Conservation (phyloP, 306 rosid genomes). For the Rubus parviflorus region DNA sequence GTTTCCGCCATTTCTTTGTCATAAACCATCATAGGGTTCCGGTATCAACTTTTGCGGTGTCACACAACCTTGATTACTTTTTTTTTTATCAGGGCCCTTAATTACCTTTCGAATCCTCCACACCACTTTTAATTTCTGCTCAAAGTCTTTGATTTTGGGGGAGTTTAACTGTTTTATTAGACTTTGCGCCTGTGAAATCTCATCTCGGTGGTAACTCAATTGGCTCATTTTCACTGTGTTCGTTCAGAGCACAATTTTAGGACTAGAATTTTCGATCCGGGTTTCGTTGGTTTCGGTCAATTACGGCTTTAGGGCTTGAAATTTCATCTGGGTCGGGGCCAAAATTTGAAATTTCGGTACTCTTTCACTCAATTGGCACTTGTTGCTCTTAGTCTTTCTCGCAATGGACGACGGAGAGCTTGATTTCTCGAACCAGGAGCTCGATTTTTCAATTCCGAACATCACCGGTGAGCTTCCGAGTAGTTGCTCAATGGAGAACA, state of each 20-base stretch:
- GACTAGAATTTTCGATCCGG: slow-evolving; percentile 8
- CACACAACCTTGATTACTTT: no score
- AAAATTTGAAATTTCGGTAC: neutral
- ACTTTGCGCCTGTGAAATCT: neutral
- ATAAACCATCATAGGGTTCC: neutral
- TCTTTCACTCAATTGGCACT: slow-evolving; percentile 9
- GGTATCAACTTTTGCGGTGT: no score
- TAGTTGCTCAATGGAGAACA: slow-evolving; percentile 81
- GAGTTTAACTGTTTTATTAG: neutral
- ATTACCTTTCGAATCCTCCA: slow-evolving; percentile 1
- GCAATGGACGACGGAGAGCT: slow-evolving; percentile 93
- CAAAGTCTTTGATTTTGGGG: slow-evolving; percentile 1
- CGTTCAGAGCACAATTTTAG: neutral
- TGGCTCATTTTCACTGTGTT: neutral
- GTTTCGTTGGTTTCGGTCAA: slow-evolving; percentile 4
- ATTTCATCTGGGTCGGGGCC: slow-evolving; percentile 8
- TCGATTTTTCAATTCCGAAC: slow-evolving; percentile 57
- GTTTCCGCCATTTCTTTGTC: slow-evolving; percentile 15
- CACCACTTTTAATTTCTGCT: slow-evolving; percentile 8
- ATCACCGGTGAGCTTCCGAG: slow-evolving; percentile 61
- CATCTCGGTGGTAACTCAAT: slow-evolving; percentile 4
- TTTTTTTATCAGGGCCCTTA: no score
- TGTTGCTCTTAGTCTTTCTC: neutral
- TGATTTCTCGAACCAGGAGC: slow-evolving; percentile 71
- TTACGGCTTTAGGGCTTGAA: neutral